Percentiles rank a stretch among this genome's conserved stretches.
Evolutionary conservation across 169 alveolate genomes (phyloP).

Genomic region (Haemoproteus tartakovskyi): DNA sequence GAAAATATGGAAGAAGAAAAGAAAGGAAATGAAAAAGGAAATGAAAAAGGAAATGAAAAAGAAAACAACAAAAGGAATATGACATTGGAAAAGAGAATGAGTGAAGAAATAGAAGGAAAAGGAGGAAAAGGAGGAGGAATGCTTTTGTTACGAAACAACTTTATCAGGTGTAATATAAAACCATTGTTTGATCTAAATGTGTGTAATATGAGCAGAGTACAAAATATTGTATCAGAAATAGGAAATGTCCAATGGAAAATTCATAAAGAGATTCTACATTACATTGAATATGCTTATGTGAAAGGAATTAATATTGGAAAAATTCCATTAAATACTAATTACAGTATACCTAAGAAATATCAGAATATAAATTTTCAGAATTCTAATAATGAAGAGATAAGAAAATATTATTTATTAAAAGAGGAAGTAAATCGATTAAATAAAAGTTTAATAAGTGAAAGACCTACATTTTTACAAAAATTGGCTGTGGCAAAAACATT

Average conservation of each 20-base stretch:
- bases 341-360: slow-evolving; percentile 16
- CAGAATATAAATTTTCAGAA: slow-evolving; percentile 33
- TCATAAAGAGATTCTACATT: slow-evolving; percentile 65
- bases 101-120: no score
- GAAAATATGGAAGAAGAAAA: no score
- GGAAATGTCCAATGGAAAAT: slow-evolving; percentile 75
- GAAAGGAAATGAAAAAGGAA: no score
- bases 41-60: no score
- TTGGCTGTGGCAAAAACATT: slow-evolving; percentile 86
- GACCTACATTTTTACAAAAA: slow-evolving; percentile 73
- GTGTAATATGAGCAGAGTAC: slow-evolving; percentile 70
- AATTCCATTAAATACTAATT: slow-evolving; percentile 37
- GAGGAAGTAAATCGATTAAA: slow-evolving; percentile 67
- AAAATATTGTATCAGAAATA: slow-evolving; percentile 67
- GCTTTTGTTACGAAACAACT: slow-evolving; percentile 69
- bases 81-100: no score
- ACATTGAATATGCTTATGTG: slow-evolving; percentile 62
- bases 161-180: slow-evolving; percentile 71
- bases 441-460: slow-evolving; percentile 70
- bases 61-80: no score
- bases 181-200: slow-evolving; percentile 73
- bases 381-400: slow-evolving; percentile 18
- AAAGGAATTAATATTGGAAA: slow-evolving; percentile 61
- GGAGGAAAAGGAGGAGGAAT: slow-evolving; percentile 77
- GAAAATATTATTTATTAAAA: slow-evolving; percentile 15